A percentile compares a stretch with the other conserved stretches of the same genome.
These are phyloP conservation scores for Polyplosphaeria fusca DNA, from an alignment of 495 filamentous ascomycete genomes.

Conservation along the genomic window DNA sequence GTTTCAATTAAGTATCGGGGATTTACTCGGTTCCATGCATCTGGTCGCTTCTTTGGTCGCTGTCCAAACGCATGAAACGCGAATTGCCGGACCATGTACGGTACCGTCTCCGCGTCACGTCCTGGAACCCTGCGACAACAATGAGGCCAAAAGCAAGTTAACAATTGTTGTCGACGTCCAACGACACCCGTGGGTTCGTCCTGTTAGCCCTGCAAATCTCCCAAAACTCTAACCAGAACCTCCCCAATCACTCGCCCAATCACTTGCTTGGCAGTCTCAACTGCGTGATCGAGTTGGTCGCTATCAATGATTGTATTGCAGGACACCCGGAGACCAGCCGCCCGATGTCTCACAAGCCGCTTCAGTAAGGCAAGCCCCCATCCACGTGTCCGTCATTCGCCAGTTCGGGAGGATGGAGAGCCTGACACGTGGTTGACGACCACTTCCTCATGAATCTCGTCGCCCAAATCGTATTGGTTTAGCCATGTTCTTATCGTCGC, in stretches of 20 bases:
- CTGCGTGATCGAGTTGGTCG: neutral
- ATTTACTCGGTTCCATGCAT: constrained; percentile 11
- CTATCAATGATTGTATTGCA: neutral
- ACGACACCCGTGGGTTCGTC: neutral
- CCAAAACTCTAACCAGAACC: neutral
- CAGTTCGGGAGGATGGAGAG: neutral
- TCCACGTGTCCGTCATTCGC: neutral
- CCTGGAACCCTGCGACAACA: neutral
- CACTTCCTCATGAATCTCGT: neutral
- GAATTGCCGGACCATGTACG: neutral
- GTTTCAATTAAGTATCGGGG: constrained; percentile 24
- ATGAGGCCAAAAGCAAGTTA: neutral
- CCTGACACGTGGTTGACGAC: neutral
- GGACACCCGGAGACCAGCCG: constrained; percentile 17
- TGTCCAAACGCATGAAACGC: neutral
- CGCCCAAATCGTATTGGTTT: neutral
- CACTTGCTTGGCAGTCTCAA: constrained; percentile 6
- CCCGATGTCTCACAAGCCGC: constrained; percentile 5
- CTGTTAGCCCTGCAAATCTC: neutral
- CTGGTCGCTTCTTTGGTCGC: neutral
- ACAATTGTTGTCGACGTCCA: neutral
- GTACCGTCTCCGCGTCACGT: neutral
- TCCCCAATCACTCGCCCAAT: neutral
- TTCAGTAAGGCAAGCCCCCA: neutral
- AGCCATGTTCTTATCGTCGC: neutral